A percentile compares a stretch with the other conserved stretches of the same genome.
These are phyloP conservation scores for Phylloporus sp. DNA, from an alignment of 768 basidiomycete species.

Conservation along the genomic window DNA sequence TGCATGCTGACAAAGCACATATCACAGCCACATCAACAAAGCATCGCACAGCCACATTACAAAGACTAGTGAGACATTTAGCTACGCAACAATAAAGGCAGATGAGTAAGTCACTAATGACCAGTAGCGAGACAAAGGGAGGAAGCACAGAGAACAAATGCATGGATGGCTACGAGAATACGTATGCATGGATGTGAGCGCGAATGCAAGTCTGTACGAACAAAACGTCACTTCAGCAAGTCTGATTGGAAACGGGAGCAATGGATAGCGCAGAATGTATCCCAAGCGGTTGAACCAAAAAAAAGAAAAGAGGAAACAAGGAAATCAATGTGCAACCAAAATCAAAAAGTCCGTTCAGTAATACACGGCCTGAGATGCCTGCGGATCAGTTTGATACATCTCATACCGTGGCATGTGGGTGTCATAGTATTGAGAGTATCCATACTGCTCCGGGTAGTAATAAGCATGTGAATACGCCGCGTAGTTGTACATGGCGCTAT, in stretches of 20 bases:
- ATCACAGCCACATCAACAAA: conserved; percentile 5
- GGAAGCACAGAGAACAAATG: conserved; percentile 10
- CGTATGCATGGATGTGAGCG: conserved; percentile 23
- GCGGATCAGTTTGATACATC: conserved; percentile 54
- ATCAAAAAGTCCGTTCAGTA: conserved; percentile 41
- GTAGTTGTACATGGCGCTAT: conserved; percentile 49
- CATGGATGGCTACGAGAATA: conserved; percentile 18
- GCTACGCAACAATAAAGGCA: conserved; percentile 12
- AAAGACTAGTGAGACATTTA: too few relatives aligned
- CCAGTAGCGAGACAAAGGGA: conserved; percentile 11
- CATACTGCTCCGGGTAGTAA: conserved; percentile 70
- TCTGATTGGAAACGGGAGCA: conserved; percentile 11
- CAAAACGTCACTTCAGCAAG: conserved; percentile 19
- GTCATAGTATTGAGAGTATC: conserved; percentile 66
- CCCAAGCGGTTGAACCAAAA: conserved; percentile 23
- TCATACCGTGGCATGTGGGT: conserved; percentile 64
- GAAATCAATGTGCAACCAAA: conserved; percentile 2
- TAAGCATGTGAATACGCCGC: conserved; percentile 55
- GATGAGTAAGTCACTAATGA: not conserved
- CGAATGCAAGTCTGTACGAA: conserved; percentile 25
- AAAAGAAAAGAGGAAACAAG: not conserved
- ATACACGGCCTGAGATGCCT: conserved; percentile 52
- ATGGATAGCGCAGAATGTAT: conserved; percentile 20
- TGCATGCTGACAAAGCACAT: conserved; percentile 23
- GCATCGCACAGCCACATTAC: too few relatives aligned